Conservation (phyloP, 352 stramenopile species). For the Globisporangium megalacanthum region DNA sequence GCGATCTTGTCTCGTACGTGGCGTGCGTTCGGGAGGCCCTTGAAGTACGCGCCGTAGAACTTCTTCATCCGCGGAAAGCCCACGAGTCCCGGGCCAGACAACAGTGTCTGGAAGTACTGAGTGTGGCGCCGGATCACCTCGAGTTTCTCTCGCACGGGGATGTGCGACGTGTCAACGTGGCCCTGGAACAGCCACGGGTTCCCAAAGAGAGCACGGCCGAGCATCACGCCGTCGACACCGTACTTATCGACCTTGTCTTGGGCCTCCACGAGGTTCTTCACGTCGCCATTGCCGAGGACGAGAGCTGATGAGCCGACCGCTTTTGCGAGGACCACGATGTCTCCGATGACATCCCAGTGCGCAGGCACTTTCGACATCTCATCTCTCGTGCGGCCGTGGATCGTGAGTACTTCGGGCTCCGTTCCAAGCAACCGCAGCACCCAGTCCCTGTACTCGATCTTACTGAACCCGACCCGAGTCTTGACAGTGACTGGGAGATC, state of each 20-base stretch:
- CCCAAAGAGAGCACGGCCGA: constrained; percentile 68
- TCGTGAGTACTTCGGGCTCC: constrained; percentile 65
- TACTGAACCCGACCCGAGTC: constrained; percentile 72
- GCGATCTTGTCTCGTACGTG: constrained; percentile 55
- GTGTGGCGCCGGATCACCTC: constrained; percentile 61
- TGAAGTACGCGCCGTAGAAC: constrained; percentile 72
- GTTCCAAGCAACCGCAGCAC: constrained; percentile 59
- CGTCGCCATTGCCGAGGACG: constrained; percentile 77
- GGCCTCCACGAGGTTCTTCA: constrained; percentile 57
- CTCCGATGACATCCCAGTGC: constrained; percentile 79
- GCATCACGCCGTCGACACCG: constrained; percentile 74
- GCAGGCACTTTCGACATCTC: constrained; percentile 81
- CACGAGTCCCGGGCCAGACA: constrained; percentile 37
- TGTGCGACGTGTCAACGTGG: constrained; percentile 41
- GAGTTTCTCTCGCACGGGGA: constrained; percentile 45
- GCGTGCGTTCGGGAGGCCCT: constrained; percentile 66
- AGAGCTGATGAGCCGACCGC: constrained; percentile 45
- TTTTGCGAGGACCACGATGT: constrained; percentile 54
- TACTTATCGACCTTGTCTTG: constrained; percentile 60
- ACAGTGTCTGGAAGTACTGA: constrained; percentile 59
- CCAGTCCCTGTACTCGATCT: constrained; percentile 80
- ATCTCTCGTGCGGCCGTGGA: constrained; percentile 71
- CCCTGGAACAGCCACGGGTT: constrained; percentile 83
- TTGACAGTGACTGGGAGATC: constrained; percentile 70
- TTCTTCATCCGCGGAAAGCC: constrained; percentile 76